Base-by-base conservation (phyloP, 2,329 filamentous ascomycete species). In the Aspergillus bombycis region DNA sequence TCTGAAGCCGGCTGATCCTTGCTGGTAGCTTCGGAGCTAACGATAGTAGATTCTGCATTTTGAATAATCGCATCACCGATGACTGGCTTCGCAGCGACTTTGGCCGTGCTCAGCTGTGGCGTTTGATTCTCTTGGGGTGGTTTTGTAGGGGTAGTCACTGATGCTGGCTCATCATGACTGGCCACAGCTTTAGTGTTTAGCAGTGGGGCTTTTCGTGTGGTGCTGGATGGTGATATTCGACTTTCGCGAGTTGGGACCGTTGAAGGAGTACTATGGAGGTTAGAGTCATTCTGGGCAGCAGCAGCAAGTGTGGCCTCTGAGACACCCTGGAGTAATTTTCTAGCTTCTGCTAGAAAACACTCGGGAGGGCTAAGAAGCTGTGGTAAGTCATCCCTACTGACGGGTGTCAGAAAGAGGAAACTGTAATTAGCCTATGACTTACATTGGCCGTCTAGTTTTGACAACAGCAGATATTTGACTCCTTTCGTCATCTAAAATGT, bases 371-470 rank as follows among this genome's bases (percentile, higher is more conserved):
- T 66, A 28, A 71, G 60, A 32, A 59, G 48, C 50, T 38, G 53
- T 36, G 60, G 19, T 58, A 60, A 66, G 28, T 62, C 57, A 32
- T 28, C 53, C 21, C 62, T 69, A 38, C 36, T 28, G 16, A n/a
- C 8, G 28, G 26, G 46, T 38, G 55, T 65, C 50, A 60, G 58
- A 36, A 32, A 19, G n/a, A 10, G 11, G 21, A 34, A 48, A 45
- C 43, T 41, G 21, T 58, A 28, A 54, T 7, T 32, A 21, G 9
- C 4, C 12, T 57, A n/a, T 19, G 53, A 67, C 69, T 65, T 69
- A 68, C 67, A 68, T 58, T 50, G 66, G 66, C 41, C 66, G 62
- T 57, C 69, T 66, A 23, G 56, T 58, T 60, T 64, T 71, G 50
- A 65, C 23, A 30, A 36, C 34, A 10, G 32, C 36, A 45, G 48